Base-by-base conservation (phyloP, 305 asterid species). In the Plantago coronopus region DNA sequence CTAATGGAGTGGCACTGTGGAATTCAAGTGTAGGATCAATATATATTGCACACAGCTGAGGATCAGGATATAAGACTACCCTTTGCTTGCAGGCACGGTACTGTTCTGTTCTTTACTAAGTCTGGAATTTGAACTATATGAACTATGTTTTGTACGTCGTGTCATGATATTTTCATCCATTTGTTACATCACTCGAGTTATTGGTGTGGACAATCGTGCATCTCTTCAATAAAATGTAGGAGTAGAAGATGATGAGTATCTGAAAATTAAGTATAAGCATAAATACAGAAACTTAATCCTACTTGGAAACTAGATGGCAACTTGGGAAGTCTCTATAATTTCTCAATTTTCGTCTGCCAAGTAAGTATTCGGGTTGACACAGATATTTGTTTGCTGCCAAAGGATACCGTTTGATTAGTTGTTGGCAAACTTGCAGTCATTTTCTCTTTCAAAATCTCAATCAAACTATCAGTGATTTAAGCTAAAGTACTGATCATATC, bases 51-150 rank as follows among this genome's bases (percentile, higher is more conserved):
- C 75, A 84, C 97, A 7, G 98, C 96, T 5, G 98, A 91, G 76
- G 82, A 79, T 57, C 98, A 88, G 85, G 64, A 86, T 66, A 91
- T 91, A 69, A 74, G 50, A 53, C 95, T 91, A 29, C 98, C 96
- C 16, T 91, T 91, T 67, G 95, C 98, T 70, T 91, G 98, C 86
- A 86, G 98, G 81, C 95, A 86, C 64, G 98, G 98, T 88, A 88
- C 61, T 77, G 74, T 59, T 70, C 78, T 69, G n/a, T 38, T 56
- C 51, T 23, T 34, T 60, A 43, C 54, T 64, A 45, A 13, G 42
- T 54, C 44, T 40, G 64, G 43, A 27, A 20, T 25, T 31, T 3
- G 9, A 3, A 31, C 1, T 31, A 7, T 51, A 14, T 51, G n/a
- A n/a, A 22, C 29, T 17, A 51, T 25, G 20, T 25, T 48, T 53